A percentile compares a stretch with the other conserved stretches of the same genome.
Conservation (phyloP, 2,329 filamentous ascomycete genomes). For the Calonectria honghensis region DNA sequence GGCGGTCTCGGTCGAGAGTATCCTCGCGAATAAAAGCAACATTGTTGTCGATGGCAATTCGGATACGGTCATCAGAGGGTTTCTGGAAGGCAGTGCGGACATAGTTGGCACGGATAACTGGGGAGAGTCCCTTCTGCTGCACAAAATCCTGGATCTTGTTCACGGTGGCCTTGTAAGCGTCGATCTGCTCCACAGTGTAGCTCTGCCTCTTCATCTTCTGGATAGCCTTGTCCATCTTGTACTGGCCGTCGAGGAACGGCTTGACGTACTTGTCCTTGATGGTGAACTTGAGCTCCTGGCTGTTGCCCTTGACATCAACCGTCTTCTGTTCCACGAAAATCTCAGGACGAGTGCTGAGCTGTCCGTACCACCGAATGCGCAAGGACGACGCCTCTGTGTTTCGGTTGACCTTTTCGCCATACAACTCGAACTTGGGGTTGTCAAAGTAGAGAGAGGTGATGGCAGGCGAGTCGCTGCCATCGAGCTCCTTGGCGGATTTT, state of each 20-base stretch:
- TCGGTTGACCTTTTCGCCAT: slow-evolving; percentile 88
- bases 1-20: slow-evolving; percentile 86
- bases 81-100: slow-evolving; percentile 97
- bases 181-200: slow-evolving; percentile 78
- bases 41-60: slow-evolving; percentile 94
- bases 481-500: slow-evolving; percentile 86
- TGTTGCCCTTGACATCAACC: slow-evolving; percentile 83
- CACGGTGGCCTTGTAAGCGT: slow-evolving; percentile 82
- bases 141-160: slow-evolving; percentile 88
- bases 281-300: slow-evolving; percentile 85
- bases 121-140: slow-evolving; percentile 84
- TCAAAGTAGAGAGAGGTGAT: slow-evolving; percentile 98
- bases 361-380: slow-evolving; percentile 93
- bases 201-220: slow-evolving; percentile 90
- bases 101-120: slow-evolving; percentile 93
- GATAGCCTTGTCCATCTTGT: slow-evolving; percentile 93
- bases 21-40: slow-evolving; percentile 90
- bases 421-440: slow-evolving; percentile 88
- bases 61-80: slow-evolving; percentile 90
- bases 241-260: slow-evolving; percentile 89
- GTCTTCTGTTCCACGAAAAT: slow-evolving; percentile 94
- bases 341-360: slow-evolving; percentile 85
- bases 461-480: slow-evolving; percentile 88
- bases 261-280: slow-evolving; percentile 97
- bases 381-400: slow-evolving; percentile 86